Evolutionary conservation across 805 yeast genomes (phyloP).

Genomic region (Ogataea sp.): DNA sequence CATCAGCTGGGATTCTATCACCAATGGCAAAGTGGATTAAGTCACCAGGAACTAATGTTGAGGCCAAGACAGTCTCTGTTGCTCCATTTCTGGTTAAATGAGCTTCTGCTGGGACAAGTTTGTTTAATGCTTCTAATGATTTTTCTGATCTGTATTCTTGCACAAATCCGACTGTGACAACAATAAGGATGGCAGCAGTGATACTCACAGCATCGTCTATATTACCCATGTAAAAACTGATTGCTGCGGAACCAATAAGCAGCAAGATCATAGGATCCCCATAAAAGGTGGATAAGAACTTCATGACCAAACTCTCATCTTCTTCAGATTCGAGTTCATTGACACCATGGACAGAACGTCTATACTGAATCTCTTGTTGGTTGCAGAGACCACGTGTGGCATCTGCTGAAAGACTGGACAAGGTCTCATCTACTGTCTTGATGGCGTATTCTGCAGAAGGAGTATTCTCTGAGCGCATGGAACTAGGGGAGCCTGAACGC

Average conservation of each 20-base stretch:
- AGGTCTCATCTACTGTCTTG: constrained; percentile 58
- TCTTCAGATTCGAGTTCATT: constrained; percentile 77
- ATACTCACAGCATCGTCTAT: constrained; percentile 93
- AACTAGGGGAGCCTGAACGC: constrained; percentile 2
- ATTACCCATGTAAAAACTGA: constrained; percentile 91
- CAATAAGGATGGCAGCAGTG: constrained; percentile 85
- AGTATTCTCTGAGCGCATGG: constrained; percentile 8
- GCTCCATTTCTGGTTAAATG: constrained; percentile 79
- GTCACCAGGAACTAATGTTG: constrained; percentile 92
- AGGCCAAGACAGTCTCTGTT: constrained; percentile 76
- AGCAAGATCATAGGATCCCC: constrained; percentile 87
- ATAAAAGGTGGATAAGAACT: constrained; percentile 73
- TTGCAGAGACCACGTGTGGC: constrained; percentile 51
- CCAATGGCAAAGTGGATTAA: constrained; percentile 85
- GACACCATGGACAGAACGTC: constrained; percentile 70
- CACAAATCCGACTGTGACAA: constrained; percentile 93
- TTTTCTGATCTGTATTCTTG: constrained; percentile 96
- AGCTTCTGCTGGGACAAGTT: constrained; percentile 94
- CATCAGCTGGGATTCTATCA: constrained; percentile 94
- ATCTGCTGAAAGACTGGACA: constrained; percentile 55
- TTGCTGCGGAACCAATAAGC: constrained; percentile 80
- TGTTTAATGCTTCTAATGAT: constrained; percentile 85
- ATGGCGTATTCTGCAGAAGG: constrained; percentile 54
- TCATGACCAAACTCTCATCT: constrained; percentile 61
- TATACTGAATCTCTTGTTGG: constrained; percentile 58